These are phyloP conservation scores for Scolecobasidium constrictum DNA, from an alignment of 2,329 filamentous ascomycete genomes.

Conservation along the genomic window DNA sequence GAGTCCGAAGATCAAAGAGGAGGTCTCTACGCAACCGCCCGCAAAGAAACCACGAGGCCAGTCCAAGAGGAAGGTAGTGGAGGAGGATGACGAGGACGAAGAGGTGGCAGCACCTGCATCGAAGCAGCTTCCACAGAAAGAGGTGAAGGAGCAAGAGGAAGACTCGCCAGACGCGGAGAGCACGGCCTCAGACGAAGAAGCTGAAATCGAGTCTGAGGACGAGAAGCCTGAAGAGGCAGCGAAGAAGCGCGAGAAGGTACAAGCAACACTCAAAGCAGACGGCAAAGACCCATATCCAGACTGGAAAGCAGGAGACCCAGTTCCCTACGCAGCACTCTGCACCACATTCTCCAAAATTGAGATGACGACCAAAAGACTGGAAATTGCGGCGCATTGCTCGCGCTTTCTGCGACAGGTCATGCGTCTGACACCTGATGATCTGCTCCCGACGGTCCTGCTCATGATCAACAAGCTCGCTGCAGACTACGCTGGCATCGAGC, in stretches of 20 bases:
- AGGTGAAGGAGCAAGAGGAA: background rate
- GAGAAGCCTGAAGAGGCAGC: slow-evolving; percentile 61
- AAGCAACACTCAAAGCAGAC: slow-evolving; percentile 59
- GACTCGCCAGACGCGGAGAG: background rate
- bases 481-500: slow-evolving; percentile 90
- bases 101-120: slow-evolving; percentile 2
- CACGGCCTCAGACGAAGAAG: slow-evolving; percentile 3
- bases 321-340: slow-evolving; percentile 90
- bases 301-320: slow-evolving; percentile 79
- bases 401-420: slow-evolving; percentile 91
- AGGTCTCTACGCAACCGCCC: background rate
- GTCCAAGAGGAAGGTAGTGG: slow-evolving; percentile 4
- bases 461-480: slow-evolving; percentile 98
- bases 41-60: background rate
- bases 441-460: slow-evolving; percentile 78
- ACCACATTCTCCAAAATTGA: slow-evolving; percentile 91
- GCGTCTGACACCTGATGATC: slow-evolving; percentile 74
- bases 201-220: slow-evolving; percentile 33
- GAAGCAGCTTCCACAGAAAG: background rate
- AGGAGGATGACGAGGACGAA: slow-evolving; percentile 14
- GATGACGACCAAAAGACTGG: slow-evolving; percentile 81
- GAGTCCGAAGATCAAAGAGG: slow-evolving; percentile 5
- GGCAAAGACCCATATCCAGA: slow-evolving; percentile 82
- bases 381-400: slow-evolving; percentile 82
- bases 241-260: slow-evolving; percentile 70